Base-by-base conservation (phyloP, 106 monocot genomes). In the Platanthera zijinensis region DNA sequence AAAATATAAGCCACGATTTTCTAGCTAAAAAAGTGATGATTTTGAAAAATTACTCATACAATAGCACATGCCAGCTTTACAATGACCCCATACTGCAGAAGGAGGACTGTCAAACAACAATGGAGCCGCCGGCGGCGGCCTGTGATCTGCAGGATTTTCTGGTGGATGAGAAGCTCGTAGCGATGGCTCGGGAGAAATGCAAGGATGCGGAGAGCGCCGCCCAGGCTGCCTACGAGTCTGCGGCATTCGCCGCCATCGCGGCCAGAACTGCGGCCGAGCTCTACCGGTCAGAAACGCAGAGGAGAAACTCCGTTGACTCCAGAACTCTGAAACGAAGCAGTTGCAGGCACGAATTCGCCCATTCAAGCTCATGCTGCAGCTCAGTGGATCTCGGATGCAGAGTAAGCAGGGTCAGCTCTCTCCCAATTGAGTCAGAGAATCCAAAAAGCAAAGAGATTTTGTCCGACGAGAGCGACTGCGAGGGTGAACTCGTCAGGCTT, bases 211-310 rank as follows among this genome's bases (percentile, higher is more conserved):
- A 50, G 10, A 83, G 81, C 25, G 95, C 92, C 8, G 90, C 95
- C 3, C 86, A 83, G 75, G 95, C 88, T 0, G 95, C 95, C 22
- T 95, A 82, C 52, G 77, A 90, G 67, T 90, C 86, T 1, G 95
- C 95, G 0, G 85, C 86, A 0, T 82, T 75, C 52, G 95, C 92
- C 5, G 96, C 90, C 0, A 87, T 78, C 0, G 96, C 96, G 6
- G 92, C 90, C 14, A 88, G 77, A 72, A 85, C 79, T 1, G 92
- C 89, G 1, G 80, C 86, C 8, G 89, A 87, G 76, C 87, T 96
- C 50, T 90, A 87, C 8, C 78, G 72, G 67, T 79, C 81, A 21
- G 82, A 84, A 25, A 81, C 82, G 13, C 30, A 57, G 56, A 71
- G 76, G 2, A 76, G 62, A 28, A 77, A 80, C 10, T 71, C 78